Base-by-base conservation (phyloP, 257 asterid species). In the Nyctanthes arbortristis region DNA sequence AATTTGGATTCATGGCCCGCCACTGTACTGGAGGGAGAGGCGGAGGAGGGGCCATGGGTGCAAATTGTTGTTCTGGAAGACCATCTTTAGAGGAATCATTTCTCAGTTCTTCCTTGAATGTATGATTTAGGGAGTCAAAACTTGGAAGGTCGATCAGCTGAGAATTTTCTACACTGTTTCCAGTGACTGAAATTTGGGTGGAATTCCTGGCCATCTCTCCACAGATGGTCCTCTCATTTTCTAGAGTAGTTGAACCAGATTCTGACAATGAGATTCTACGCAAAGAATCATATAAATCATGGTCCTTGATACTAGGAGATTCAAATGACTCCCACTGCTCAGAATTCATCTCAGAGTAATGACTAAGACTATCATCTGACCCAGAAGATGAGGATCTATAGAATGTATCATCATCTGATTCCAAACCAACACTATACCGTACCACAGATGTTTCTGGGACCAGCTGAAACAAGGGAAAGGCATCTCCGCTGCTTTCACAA, bases 401-500 rank as follows among this genome's bases (percentile, higher is more conserved):
- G 78, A 91, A 94, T 76, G 97, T 86, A 73, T 89, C 97, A 25
- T 80, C 93, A 74, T 94, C 99, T 0, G 99, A 88, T 66, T 91
- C 96, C 49, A 94, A 84, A 79, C 84, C 87, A 56, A 63, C 76
- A 71, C 81, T 80, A 25, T 73, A 83, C 67, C 65, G 76, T 72
- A 85, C 70, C 68, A 79, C 29, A 63, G 84, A 82, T 65, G 73
- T 77, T 76, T 89, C 96, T 8, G 99, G 99, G 34, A 94, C 90
- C 85, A 94, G 82, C 90, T 94, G 99, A 82, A 94, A 94, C 52
- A 96, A 88, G 78, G 97, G 96, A 72, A 88, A 94, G 52, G 74
- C 63, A 73, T 82, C 92, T 61, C 81, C 68, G 70, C 81, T 72
- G 63, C 75, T 75, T 79, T 76, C 89, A 54, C 63, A 71, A 39